These are phyloP conservation scores for Capillidium rhysosporum DNA, from an alignment of 371 early-diverging fungal species.

Conservation along the genomic window DNA sequence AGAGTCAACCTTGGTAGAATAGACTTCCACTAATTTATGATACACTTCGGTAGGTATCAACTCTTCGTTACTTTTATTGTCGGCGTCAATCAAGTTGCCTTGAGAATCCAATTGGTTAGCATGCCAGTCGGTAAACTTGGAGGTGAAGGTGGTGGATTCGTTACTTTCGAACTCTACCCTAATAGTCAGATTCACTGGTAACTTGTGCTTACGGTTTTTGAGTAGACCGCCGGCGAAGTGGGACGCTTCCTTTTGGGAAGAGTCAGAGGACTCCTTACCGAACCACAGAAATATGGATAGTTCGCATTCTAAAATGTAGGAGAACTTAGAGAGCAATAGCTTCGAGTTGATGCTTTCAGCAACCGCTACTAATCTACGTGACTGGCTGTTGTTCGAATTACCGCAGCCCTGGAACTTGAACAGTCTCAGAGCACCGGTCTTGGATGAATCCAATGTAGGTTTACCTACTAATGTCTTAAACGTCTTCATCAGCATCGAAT, in stretches of 20 bases:
- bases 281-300: background rate
- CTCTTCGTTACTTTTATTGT: background rate
- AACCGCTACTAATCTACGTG: background rate
- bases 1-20: background rate
- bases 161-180: conserved; percentile 3
- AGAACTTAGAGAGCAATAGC: background rate
- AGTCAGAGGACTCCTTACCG: background rate
- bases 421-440: background rate
- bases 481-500: no score
- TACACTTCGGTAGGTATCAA: no score
- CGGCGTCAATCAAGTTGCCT: no score
- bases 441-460: background rate
- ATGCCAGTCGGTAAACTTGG: conserved; percentile 3
- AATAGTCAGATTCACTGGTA: background rate
- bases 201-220: background rate
- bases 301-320: conserved; percentile 5
- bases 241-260: conserved; percentile 2
- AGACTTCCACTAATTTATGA: no score
- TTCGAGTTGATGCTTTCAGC: background rate
- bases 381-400: background rate
- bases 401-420: background rate
- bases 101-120: no score
- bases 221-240: conserved; percentile 1
- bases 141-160: background rate
- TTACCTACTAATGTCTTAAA: no score